Evolutionary conservation across 257 asterid species (phyloP).

Genomic region (Verbena officinalis): DNA sequence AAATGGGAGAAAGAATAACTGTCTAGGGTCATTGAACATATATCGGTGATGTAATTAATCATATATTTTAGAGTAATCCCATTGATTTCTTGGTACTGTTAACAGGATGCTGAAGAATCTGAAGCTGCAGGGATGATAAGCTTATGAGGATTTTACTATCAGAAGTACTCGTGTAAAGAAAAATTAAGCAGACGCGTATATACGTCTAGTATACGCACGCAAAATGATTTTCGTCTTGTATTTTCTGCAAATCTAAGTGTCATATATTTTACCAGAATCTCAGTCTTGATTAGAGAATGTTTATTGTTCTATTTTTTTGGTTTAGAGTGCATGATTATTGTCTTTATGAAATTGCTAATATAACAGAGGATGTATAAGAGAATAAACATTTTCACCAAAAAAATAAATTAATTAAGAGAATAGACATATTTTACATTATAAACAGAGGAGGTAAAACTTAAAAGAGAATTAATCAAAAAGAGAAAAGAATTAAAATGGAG

Average conservation of each 20-base stretch:
- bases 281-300: too few relatives aligned
- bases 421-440: too few relatives aligned
- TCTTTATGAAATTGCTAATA: too few relatives aligned
- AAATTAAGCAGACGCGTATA: neutral
- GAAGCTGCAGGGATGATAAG: slow-evolving; percentile 49
- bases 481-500: slow-evolving; percentile 46
- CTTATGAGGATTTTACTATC: neutral
- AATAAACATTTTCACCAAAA: too few relatives aligned
- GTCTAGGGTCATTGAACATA: slow-evolving; percentile 30
- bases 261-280: too few relatives aligned
- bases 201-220: neutral
- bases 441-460: too few relatives aligned
- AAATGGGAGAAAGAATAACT: too few relatives aligned
- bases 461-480: too few relatives aligned
- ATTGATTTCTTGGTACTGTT: neutral
- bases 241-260: slow-evolving; percentile 22
- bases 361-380: too few relatives aligned
- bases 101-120: slow-evolving; percentile 76
- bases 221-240: neutral
- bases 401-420: too few relatives aligned
- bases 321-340: too few relatives aligned
- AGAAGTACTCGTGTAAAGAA: neutral
- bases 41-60: neutral
- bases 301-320: too few relatives aligned
- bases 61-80: neutral